Conservation (phyloP, 1,139 yeast genomes). For the Candida pseudocylindracea region DNA sequence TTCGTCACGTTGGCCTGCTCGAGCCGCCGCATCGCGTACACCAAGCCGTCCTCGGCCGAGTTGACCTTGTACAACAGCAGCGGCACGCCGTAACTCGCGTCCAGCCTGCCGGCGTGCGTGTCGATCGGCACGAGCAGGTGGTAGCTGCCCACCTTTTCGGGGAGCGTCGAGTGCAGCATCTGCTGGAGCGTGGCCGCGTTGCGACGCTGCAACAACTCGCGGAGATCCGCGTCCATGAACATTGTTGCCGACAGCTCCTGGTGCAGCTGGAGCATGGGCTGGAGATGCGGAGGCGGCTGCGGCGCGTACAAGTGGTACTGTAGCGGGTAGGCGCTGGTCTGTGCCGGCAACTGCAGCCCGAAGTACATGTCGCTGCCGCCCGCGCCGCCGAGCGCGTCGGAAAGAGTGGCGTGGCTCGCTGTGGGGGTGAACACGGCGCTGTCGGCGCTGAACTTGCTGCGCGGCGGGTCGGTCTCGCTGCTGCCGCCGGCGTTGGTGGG, state of each 20-base stretch:
- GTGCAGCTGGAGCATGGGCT: conserved; percentile 24
- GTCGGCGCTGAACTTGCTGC: neutral
- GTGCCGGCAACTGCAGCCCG: conserved; percentile 3
- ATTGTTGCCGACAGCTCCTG: conserved; percentile 48
- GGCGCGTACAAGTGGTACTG: conserved; percentile 88
- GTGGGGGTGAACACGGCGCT: too few species aligned
- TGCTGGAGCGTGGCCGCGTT: conserved; percentile 69
- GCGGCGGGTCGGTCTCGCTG: conserved; percentile 1
- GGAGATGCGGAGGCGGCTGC: conserved; percentile 52
- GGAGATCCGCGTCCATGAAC: conserved; percentile 49
- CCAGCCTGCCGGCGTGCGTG: conserved; percentile 5
- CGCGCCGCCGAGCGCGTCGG: neutral
- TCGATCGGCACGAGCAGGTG: conserved; percentile 81
- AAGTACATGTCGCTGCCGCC: conserved; percentile 2
- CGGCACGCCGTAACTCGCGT: conserved; percentile 19
- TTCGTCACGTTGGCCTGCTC: conserved; percentile 23
- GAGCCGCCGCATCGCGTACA: conserved; percentile 57
- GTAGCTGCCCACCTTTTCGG: conserved; percentile 60
- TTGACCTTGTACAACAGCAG: conserved; percentile 60
- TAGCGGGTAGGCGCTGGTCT: conserved; percentile 23
- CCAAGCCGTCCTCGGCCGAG: conserved; percentile 56
- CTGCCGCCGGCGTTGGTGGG: conserved; percentile 11
- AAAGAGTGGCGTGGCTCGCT: neutral
- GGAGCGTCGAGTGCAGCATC: conserved; percentile 35
- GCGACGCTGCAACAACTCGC: conserved; percentile 50